Evolutionary conservation across 1,284 basidiomycete genomes (phyloP).

Genomic region (Agaricales sp.): DNA sequence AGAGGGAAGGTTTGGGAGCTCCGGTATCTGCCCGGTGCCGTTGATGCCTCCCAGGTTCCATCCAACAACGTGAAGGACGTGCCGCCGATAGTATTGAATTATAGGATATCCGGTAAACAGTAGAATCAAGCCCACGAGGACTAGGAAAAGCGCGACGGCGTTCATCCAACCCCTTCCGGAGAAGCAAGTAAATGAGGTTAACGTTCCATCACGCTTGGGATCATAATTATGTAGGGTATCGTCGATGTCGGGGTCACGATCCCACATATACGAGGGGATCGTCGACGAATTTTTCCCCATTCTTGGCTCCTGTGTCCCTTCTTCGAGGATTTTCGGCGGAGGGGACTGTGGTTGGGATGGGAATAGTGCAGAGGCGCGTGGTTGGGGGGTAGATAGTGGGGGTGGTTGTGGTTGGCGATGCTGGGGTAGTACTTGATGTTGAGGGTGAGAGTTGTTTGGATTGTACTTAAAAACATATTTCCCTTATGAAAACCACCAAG

Average conservation of each 20-base stretch:
- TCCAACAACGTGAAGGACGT: constrained; percentile 24
- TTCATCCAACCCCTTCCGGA: constrained; percentile 72
- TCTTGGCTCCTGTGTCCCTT: not conserved
- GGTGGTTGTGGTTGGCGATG: not conserved
- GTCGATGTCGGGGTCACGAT: constrained; percentile 69
- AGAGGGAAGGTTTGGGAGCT: constrained; percentile 41
- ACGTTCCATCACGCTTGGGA: constrained; percentile 46
- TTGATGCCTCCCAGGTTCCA: constrained; percentile 78
- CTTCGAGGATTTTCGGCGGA: not conserved
- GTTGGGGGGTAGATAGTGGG: not conserved
- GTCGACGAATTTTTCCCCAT: constrained; percentile 23
- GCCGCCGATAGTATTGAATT: constrained; percentile 39
- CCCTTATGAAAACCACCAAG: too few relatives aligned
- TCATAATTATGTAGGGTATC: constrained; percentile 71
- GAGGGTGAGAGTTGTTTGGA: not conserved
- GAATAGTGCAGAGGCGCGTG: not conserved
- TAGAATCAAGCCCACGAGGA: constrained; percentile 49
- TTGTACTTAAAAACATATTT: constrained; percentile 1
- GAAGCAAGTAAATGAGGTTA: constrained; percentile 50
- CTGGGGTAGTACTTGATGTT: constrained; percentile 1
- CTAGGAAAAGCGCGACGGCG: constrained; percentile 43
- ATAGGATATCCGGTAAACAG: constrained; percentile 80
- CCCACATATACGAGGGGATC: constrained; percentile 60
- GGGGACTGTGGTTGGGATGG: not conserved
- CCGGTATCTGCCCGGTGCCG: constrained; percentile 59